Base-by-base conservation (phyloP, 2,329 filamentous ascomycete species). In the Colletotrichum sp. region DNA sequence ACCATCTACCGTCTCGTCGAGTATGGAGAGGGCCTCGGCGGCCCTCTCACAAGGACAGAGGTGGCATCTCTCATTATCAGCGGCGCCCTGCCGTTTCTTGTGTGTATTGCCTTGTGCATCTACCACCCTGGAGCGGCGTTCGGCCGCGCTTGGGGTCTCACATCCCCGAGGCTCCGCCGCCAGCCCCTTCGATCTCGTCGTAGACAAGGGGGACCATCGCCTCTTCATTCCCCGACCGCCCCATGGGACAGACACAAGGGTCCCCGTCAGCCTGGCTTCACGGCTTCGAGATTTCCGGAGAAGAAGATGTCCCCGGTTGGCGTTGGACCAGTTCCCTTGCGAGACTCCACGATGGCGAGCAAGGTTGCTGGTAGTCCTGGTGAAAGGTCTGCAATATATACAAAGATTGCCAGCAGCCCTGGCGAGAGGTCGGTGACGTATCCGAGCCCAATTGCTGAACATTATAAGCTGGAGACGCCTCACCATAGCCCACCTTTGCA, bases 1-100 rank as follows among this genome's bases (percentile, higher is more conserved):
- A 83, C 88, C 69, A 80, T 86, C 67, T 84, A 86, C 67, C 82
- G 87, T 14, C 80, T 87, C 18, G 80, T 85, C 64, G 84, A 88
- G 55, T 81, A 87, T 61, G 80, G 82, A 10, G 79, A 79, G 30
- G 86, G 85, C 9, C 76, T 87, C 12, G 73, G 77, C 5, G 82
- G 82, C 34, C 59, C 77, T 18, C 77, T 86, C 3, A 84, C 85
- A 67, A 83, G 86, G 65, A 87, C 84, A 9, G 80, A 87, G 69
- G 67, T 81, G 5, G 81, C 82, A 16, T 83, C 83, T 30, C 83
- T 87, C 77, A 77, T 87, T 9, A 78, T 87, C 56, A 83, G 86
- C 77, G 86, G 86, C 58, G 79, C 82, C n/a, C 62, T 87, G 5
- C 84, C 87, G 10, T 80, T 88, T 18, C 52, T 85, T 5, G 80